These are phyloP conservation scores for Leccinum obscurum DNA, from an alignment of 768 basidiomycete species.

Conservation along the genomic window DNA sequence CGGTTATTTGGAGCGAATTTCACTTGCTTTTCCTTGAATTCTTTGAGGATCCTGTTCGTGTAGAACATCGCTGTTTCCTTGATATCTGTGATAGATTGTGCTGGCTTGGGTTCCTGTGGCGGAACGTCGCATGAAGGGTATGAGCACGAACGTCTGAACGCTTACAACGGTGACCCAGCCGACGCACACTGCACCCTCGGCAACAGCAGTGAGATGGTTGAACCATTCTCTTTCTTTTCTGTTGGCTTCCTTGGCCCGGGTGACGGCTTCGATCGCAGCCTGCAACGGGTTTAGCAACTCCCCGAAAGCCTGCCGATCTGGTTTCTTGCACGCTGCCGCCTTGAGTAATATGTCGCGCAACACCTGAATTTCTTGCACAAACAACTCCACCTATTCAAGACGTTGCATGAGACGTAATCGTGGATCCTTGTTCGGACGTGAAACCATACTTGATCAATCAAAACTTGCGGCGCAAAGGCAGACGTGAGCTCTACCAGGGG, in stretches of 20 bases:
- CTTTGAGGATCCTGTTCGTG: slow-evolving; percentile 86
- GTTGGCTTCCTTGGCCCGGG: slow-evolving; percentile 80
- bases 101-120: slow-evolving; percentile 71
- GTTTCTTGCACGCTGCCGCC: slow-evolving; percentile 77
- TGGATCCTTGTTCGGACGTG: background rate
- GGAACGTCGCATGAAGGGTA: background rate
- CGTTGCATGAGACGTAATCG: slow-evolving; percentile 6
- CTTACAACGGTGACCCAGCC: slow-evolving; percentile 89
- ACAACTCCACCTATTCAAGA: slow-evolving; percentile 56
- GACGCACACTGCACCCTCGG: slow-evolving; percentile 76
- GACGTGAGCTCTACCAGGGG: slow-evolving; percentile 74
- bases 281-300: slow-evolving; percentile 68
- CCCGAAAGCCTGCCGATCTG: slow-evolving; percentile 58
- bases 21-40: slow-evolving; percentile 87
- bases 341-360: slow-evolving; percentile 69
- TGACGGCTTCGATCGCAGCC: slow-evolving; percentile 69
- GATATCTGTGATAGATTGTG: slow-evolving; percentile 72
- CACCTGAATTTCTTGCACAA: slow-evolving; percentile 65
- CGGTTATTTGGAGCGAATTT: background rate
- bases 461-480: slow-evolving; percentile 62
- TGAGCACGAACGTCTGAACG: slow-evolving; percentile 7
- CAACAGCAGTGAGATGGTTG: slow-evolving; percentile 76
- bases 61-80: slow-evolving; percentile 89
- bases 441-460: slow-evolving; percentile 74
- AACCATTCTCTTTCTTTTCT: slow-evolving; percentile 81